phyloP scores from a whole-genome alignment of 2,329 filamentous ascomycete genomes.

The Aspergillus brasiliensis region DNA sequence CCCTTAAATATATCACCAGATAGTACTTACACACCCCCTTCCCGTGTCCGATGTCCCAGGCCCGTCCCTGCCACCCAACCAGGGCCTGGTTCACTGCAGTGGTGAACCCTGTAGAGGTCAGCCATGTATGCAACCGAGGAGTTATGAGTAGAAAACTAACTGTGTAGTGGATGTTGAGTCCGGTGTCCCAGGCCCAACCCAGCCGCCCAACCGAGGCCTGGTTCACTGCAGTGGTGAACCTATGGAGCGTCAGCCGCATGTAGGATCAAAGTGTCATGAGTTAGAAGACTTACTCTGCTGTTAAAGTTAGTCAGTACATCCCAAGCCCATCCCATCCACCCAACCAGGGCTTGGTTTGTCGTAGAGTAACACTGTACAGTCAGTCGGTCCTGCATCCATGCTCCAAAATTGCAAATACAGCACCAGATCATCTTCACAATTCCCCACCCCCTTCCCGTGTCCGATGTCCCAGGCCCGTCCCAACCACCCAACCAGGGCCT shows the following conservation, averaged over 20 bases:
- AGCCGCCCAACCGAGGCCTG: constrained; percentile 9
- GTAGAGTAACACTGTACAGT: no score
- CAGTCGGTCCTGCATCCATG: not conserved
- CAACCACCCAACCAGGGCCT: constrained; percentile 9
- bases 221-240: no score
- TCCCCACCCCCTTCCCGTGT: no score
- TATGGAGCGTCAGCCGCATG: no score
- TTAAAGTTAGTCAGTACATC: not conserved
- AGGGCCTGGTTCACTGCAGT: not conserved
- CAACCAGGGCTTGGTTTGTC: constrained; percentile 4
- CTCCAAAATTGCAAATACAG: no score
- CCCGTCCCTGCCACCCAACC: constrained; percentile 17
- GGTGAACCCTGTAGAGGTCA: no score
- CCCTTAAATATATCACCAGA: no score
- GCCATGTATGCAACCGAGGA: no score
- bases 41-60: not conserved
- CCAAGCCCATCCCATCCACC: constrained; percentile 4
- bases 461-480: constrained; percentile 4
- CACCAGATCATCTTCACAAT: not conserved
- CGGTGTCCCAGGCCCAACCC: constrained; percentile 17
- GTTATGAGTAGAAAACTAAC: no score
- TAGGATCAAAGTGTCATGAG: no score
- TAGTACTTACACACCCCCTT: not conserved
- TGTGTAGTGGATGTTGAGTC: no score
- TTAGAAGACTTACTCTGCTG: no score